Base-by-base conservation (phyloP, 352 stramenopile species). In the Globisporangium spiculum region DNA sequence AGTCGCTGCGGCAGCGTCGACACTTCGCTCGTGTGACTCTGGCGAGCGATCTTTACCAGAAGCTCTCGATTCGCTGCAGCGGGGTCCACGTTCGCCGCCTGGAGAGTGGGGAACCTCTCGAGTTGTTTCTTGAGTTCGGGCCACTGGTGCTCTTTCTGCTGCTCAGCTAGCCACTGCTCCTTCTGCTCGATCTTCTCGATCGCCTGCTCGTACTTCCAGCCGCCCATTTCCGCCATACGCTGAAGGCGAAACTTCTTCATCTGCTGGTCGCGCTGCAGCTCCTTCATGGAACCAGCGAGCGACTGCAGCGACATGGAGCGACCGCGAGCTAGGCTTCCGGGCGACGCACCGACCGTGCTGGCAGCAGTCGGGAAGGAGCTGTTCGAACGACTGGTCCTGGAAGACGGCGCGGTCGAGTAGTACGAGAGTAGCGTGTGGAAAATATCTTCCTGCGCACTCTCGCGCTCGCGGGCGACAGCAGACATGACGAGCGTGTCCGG, bases 401-500 rank as follows among this genome's bases (percentile, higher is more conserved):
- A 69, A 0, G 72, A 57, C 4, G 73, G 36, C 0, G 70, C 7
- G 3, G 72, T 78, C 41, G 71, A 72, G 62, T 90, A 81, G 66
- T 89, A 71, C 54, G 84, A 88, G 10, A 92, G 75, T 26, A 96
- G 62, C 24, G 75, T 71, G 72, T 94, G 80, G 66, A 91, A 96
- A 18, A 91, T 64, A 64, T 96, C 84, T 56, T 96, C 86, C 14
- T 92, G 81, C 1, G 71, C 71, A 24, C 74, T 75, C 68, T 96
- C 83, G 18, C 89, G 88, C 70, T 96, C 88, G 26, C 84, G 73
- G 20, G 85, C 85, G 55, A 94, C 83, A 27, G 84, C 82, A 22
- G 84, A 85, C 86, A 92, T 93, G 67, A 93, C 74, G 41, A 96
- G 78, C 68, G 76, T 89, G 63, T 96, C 89, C n/a, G 85, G 86